Conservation (phyloP, 768 basidiomycete genomes). For the Hygrophoropsis aurantiaca region DNA sequence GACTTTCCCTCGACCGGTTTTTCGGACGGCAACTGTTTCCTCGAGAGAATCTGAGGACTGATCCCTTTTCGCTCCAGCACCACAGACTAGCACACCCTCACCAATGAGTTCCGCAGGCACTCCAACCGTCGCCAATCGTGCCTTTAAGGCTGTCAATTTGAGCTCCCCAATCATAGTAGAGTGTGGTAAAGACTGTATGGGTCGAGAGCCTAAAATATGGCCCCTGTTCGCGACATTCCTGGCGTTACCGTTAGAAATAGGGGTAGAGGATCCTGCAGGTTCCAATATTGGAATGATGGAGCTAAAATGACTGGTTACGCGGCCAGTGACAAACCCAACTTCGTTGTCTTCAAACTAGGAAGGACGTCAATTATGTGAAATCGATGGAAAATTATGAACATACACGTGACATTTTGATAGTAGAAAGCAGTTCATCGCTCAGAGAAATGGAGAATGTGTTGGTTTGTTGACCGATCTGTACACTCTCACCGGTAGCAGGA, state of each 20-base stretch:
- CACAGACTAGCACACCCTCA: slow-evolving; percentile 93
- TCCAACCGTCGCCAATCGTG: slow-evolving; percentile 69
- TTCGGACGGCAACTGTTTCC: slow-evolving; percentile 84
- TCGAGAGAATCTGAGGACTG: slow-evolving; percentile 45
- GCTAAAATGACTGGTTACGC: slow-evolving; percentile 80
- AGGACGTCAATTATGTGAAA: slow-evolving; percentile 3
- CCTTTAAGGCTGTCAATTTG: slow-evolving; percentile 85
- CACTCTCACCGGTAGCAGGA: slow-evolving; percentile 69
- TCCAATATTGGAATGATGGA: slow-evolving; percentile 91
- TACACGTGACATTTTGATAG: slow-evolving; percentile 85
- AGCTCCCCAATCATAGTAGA: slow-evolving; percentile 98
- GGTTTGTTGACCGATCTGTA: slow-evolving; percentile 95
- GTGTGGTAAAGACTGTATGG: slow-evolving; percentile 66
- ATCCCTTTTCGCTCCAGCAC: slow-evolving; percentile 49
- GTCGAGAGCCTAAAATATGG: slow-evolving; percentile 64
- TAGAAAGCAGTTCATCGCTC: slow-evolving; percentile 81
- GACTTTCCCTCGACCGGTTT: slow-evolving; percentile 80
- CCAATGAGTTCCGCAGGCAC: slow-evolving; percentile 95
- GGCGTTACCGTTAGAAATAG: slow-evolving; percentile 21
- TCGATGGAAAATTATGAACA: neutral
- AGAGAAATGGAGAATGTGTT: slow-evolving; percentile 93
- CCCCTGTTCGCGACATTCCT: slow-evolving; percentile 26
- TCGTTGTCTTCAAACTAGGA: slow-evolving; percentile 95
- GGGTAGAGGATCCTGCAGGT: slow-evolving; percentile 43
- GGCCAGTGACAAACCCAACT: slow-evolving; percentile 88